Evolutionary conservation across 129 eudicot species (phyloP), one percentile per base, ranked within the genome.

Genomic region (Artemisia argyi): DNA sequence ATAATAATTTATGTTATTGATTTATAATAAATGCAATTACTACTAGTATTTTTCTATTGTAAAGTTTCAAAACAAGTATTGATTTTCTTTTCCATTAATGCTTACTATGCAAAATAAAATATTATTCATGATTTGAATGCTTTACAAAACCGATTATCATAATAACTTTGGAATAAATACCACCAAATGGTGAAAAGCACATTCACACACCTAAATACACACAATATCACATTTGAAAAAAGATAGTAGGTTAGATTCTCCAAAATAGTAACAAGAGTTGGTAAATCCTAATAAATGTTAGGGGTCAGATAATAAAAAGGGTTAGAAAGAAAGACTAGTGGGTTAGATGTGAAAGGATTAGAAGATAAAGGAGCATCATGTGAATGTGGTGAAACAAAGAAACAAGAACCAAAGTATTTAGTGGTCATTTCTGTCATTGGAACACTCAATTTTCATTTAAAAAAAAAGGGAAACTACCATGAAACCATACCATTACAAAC

Each of bases 341-440:
- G 76, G 76, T 77, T 77, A 69, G 79, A 75, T 75, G 74, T 68
- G 80, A 75, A 76, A 70, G 73, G 74, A 66, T 56, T 66, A 76
- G 62, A 76, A 75, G 73, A 65, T 53, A 65, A 51, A 59, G 75
- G 64, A 44, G 64, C 69, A 52, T 52, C 78, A 77, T 77, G 81
- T 77, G 76, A 68, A 77, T 50, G 47, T 14, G 65, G 65, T 69
- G 81, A 59, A 69, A 20, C 22, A 69, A 73, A 19, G 63, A 68
- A 76, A 39, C 70, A 76, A 76, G 77, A 73, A 73, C 62, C 77
- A 61, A 24, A 30, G 54, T 22, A 54, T 2, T 20, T 16, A 57
- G 71, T 69, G 81, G 75, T 69, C 73, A 7, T 52, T 55, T 74
- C 60, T 57, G 51, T 30, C 81, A 69, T 77, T 69, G 81, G 71